Evolutionary conservation across 495 filamentous ascomycete genomes (phyloP).

Genomic region (Aspergillus funiculosus): DNA sequence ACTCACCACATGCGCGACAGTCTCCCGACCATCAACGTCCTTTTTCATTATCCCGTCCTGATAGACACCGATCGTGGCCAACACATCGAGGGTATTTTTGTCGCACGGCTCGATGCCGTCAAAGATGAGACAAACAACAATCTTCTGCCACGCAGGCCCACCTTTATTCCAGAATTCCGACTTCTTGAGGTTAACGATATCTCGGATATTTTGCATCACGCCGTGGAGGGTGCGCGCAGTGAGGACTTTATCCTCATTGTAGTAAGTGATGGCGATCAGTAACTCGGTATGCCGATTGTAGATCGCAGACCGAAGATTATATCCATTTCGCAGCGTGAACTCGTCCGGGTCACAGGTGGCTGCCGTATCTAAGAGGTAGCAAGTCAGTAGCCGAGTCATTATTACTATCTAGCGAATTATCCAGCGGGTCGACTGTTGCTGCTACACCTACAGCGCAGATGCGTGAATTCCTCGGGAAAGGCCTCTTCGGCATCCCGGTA

Average conservation of each 20-base stretch:
- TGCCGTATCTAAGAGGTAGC: constrained; percentile 63
- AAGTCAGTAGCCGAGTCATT: neutral
- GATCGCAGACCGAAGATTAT: constrained; percentile 95
- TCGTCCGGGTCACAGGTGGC: constrained; percentile 97
- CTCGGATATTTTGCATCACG: constrained; percentile 97
- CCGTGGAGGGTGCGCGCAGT: constrained; percentile 89
- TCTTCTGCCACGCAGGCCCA: constrained; percentile 98
- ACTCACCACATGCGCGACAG: constrained; percentile 79
- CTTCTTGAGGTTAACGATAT: constrained; percentile 96
- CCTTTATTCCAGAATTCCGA: constrained; percentile 99
- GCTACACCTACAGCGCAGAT: constrained; percentile 73
- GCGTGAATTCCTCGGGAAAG: constrained; percentile 77
- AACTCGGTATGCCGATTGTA: constrained; percentile 98
- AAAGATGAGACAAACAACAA: constrained; percentile 90
- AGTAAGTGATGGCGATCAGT: constrained; percentile 96
- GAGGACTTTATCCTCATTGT: constrained; percentile 96
- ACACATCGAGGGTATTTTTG: constrained; percentile 88
- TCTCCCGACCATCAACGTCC: constrained; percentile 94
- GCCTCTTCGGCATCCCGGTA: constrained; percentile 81
- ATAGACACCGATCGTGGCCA: constrained; percentile 92
- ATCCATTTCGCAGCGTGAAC: constrained; percentile 96
- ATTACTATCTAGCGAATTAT: neutral
- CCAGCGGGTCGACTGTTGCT: neutral
- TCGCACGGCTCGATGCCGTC: constrained; percentile 97
- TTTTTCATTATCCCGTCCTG: constrained; percentile 98